Conservation (phyloP, 371 early-diverging fungal species). For the Mucor racemosus region DNA sequence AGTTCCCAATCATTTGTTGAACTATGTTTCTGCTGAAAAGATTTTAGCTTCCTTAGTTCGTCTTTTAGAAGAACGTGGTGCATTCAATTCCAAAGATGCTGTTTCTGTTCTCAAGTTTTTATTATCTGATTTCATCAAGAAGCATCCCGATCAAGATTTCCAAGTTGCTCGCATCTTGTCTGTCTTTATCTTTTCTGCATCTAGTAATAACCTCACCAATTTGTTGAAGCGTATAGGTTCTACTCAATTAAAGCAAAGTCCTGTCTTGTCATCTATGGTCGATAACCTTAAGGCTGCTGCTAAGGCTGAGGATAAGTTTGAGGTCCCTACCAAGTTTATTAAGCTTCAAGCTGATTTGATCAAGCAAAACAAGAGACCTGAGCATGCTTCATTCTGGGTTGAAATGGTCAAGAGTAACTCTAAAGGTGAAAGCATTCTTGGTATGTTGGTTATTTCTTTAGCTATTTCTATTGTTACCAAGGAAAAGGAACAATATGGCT, state of each 20-base stretch:
- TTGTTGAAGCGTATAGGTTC: conserved; percentile 18
- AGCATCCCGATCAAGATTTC: conserved; percentile 26
- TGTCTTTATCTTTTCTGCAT: conserved; percentile 37
- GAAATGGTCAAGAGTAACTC: conserved; percentile 26
- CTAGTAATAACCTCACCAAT: conserved; percentile 21
- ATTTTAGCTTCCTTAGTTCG: conserved; percentile 36
- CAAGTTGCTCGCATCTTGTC: conserved; percentile 38
- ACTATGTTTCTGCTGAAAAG: conserved; percentile 38
- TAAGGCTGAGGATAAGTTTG: conserved; percentile 16
- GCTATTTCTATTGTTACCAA: conserved; percentile 21
- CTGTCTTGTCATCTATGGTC: conserved; percentile 26
- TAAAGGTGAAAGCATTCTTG: conserved; percentile 27
- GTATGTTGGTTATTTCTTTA: conserved; percentile 39
- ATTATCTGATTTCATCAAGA: conserved; percentile 30
- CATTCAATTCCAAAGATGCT: conserved; percentile 29
- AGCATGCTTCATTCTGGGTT: conserved; percentile 34
- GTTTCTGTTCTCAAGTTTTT: conserved; percentile 40
- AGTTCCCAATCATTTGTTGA: conserved; percentile 39
- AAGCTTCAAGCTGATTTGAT: conserved; percentile 37
- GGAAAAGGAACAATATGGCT: conserved; percentile 17
- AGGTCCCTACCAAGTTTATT: conserved; percentile 33
- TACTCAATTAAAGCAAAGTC: conserved; percentile 1
- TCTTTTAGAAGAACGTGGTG: conserved; percentile 37
- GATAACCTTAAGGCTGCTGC: conserved; percentile 19
- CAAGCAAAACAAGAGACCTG: conserved; percentile 18